phyloP scores from a whole-genome alignment of 768 basidiomycete genomes.

The Erythrobasidium yunnanense region DNA sequence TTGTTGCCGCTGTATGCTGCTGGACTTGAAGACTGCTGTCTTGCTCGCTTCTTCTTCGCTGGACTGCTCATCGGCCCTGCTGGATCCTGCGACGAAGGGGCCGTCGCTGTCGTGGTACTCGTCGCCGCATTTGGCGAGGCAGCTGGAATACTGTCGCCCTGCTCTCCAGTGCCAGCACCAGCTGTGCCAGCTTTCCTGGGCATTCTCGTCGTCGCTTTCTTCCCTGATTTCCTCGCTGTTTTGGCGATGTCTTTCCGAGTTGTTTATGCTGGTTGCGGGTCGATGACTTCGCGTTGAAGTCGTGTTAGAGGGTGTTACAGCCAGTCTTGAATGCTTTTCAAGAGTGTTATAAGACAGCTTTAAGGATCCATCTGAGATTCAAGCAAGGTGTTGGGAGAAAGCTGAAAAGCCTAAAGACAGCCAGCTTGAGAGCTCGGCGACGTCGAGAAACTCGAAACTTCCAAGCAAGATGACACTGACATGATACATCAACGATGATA shows the following conservation, averaged over 20 bases:
- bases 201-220: background rate
- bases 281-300: no score
- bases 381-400: no score
- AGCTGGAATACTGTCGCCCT: background rate
- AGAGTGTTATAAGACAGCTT: no score
- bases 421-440: no score
- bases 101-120: background rate
- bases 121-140: background rate
- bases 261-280: no score
- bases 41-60: background rate
- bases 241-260: no score
- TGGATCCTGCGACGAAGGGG: background rate
- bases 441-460: background rate
- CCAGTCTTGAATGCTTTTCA: no score
- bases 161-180: background rate
- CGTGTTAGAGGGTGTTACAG: no score
- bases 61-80: background rate
- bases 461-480: background rate
- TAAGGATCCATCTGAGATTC: no score
- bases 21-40: background rate
- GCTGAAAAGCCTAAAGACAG: no score
- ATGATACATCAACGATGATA: background rate
- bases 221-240: no score
- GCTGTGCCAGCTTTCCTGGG: background rate
- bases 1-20: no score